A percentile compares a stretch with the other conserved stretches of the same genome.
phyloP scores from a whole-genome alignment of 2,329 filamentous ascomycete genomes.

The Zasmidium citrigriseum region DNA sequence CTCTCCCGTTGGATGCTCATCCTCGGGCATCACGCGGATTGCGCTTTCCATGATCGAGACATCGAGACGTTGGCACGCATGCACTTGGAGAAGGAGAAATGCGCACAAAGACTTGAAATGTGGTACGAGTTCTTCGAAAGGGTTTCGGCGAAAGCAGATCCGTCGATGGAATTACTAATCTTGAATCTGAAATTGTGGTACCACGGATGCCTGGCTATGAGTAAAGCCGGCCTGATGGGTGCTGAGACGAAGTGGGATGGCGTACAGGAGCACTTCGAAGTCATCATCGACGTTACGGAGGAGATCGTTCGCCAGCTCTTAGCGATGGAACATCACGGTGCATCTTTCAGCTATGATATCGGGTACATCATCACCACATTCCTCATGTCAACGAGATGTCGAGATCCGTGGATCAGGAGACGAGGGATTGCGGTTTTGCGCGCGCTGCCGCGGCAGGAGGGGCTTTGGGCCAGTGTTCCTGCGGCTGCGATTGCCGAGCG shows the following conservation, averaged over 20 bases:
- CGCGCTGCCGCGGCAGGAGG: slow-evolving; percentile 19
- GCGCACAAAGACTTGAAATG: background rate
- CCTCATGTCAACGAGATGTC: slow-evolving; percentile 13
- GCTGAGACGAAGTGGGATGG: slow-evolving; percentile 9
- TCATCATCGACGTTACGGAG: slow-evolving; percentile 12
- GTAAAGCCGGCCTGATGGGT: background rate
- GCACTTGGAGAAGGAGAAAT: slow-evolving; percentile 3
- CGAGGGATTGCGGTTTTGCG: slow-evolving; percentile 17
- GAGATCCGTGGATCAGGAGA: slow-evolving; percentile 19
- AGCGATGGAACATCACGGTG: background rate
- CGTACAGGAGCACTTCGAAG: slow-evolving; percentile 3
- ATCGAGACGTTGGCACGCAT: background rate
- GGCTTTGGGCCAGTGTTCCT: slow-evolving; percentile 18
- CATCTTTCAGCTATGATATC: slow-evolving; percentile 22
- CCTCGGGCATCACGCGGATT: background rate
- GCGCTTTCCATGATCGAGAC: background rate
- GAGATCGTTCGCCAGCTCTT: slow-evolving; percentile 5
- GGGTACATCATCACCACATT: slow-evolving; percentile 17
- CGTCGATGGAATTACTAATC: slow-evolving; percentile 3
- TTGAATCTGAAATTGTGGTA: slow-evolving; percentile 7
- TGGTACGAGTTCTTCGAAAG: slow-evolving; percentile 18
- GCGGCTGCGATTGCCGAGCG: slow-evolving; percentile 19
- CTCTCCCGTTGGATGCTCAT: slow-evolving; percentile 12
- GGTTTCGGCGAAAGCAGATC: background rate
- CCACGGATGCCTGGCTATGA: background rate